Conservation (phyloP, 371 early-diverging fungal species). For the Apophysomyces variabilis region DNA sequence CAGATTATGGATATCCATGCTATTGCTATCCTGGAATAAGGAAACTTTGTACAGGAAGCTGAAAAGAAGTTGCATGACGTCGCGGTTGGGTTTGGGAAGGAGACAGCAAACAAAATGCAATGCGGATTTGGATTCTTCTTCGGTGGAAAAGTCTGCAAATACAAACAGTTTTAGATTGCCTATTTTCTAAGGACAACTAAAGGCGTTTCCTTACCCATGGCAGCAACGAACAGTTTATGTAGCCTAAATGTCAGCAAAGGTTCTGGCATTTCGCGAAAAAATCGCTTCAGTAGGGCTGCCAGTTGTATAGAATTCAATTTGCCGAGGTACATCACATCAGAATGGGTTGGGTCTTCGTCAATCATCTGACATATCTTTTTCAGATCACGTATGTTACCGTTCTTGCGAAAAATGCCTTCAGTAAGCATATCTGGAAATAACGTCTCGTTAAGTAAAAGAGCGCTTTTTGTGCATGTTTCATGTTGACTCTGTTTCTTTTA, state of each 20-base stretch:
- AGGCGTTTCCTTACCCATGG: conserved; percentile 53
- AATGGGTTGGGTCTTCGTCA: conserved; percentile 60
- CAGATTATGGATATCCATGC: conserved; percentile 89
- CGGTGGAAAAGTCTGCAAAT: conserved; percentile 40
- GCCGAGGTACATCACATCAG: conserved; percentile 33
- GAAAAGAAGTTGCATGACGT: conserved; percentile 81
- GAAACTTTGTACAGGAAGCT: conserved; percentile 84
- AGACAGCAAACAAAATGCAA: conserved; percentile 80
- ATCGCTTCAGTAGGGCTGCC: conserved; percentile 93
- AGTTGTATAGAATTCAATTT: conserved; percentile 76
- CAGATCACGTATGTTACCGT: conserved; percentile 91
- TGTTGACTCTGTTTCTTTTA: conserved; percentile 2
- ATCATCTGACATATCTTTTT: conserved; percentile 78
- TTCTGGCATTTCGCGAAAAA: conserved; percentile 91
- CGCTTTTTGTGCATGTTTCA: neutral
- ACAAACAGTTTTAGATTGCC: neutral
- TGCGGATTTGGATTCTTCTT: conserved; percentile 51
- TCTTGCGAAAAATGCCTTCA: conserved; percentile 97
- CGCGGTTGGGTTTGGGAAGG: conserved; percentile 89
- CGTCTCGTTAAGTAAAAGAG: neutral
- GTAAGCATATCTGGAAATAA: conserved; percentile 69
- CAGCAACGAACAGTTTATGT: conserved; percentile 77
- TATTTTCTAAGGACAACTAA: neutral
- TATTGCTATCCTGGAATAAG: conserved; percentile 70
- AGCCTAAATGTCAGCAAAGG: conserved; percentile 89